Evolutionary conservation across 2,329 filamentous ascomycete species (phyloP), one percentile per base, ranked within the genome.

Genomic region (Scedosporium aurantiacum): DNA sequence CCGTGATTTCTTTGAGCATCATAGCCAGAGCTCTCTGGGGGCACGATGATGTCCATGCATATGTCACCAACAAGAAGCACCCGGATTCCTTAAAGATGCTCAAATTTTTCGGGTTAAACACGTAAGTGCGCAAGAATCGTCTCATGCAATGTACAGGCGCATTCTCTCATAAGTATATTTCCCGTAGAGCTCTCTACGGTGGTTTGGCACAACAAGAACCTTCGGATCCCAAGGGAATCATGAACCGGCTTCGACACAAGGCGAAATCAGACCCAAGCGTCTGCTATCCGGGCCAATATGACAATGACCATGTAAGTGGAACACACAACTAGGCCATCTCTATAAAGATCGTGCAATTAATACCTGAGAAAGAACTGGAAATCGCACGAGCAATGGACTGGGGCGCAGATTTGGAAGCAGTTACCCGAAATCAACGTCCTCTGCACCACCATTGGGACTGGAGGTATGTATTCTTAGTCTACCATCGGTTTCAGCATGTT

Each of bases 301-400:
- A 72, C 23, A 73, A 73, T 57, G 66, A 70, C 4, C 65, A 72
- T 58, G 70, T 71, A 63, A 40, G 67, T 62, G 4, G 16, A 40
- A 18, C 3, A 32, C 40, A 23, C 8, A 14, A 12, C 32, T 37
- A 12, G 32, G 32, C 32, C 4, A 12, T 12, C 32, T 37, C 10
- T 14, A 12, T 12, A 37, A 4, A 1, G 2, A 12, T 37, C 3
- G 32, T 37, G 10, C 14, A 37, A 37, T 37, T 37, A 4, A 37
- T 10, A 37, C 32, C 43, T 45, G 8, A 21, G n/a, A 41, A 23
- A 57, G 77, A 81, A 82, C 62, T 82, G 79, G 78, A 74, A 76
- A 66, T 72, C 82, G 1, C 82, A 85, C 64, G 69, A 81, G 10
- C 76, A 76, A 23, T 85, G 82, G 82, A 85, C 82, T 0, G 82